Conservation (phyloP, 768 basidiomycete genomes). For the Calocybe indica region DNA sequence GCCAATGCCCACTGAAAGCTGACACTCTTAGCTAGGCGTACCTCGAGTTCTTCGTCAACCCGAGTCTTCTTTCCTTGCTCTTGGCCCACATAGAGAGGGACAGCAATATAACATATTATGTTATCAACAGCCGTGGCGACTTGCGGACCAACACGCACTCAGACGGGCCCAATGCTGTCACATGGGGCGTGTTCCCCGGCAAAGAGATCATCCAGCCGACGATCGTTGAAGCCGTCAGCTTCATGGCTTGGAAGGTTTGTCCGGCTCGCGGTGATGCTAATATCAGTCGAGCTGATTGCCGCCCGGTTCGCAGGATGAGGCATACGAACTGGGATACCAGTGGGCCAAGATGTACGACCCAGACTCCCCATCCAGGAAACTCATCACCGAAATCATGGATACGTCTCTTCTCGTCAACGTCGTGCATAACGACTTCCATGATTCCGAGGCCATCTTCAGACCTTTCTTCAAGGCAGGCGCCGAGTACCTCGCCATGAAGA, state of each 20-base stretch:
- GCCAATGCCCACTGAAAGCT: neutral
- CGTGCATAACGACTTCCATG: constrained; percentile 94
- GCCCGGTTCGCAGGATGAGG: constrained; percentile 66
- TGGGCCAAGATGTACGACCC: constrained; percentile 88
- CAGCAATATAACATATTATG: constrained; percentile 89
- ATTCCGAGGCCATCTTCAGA: constrained; percentile 75
- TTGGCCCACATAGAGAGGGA: constrained; percentile 82
- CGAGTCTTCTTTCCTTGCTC: constrained; percentile 64
- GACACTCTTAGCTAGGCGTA: constrained; percentile 59
- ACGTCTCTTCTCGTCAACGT: constrained; percentile 86
- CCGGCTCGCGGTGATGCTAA: neutral
- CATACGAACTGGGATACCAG: constrained; percentile 85
- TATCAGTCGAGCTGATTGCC: constrained; percentile 4
- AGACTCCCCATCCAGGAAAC: constrained; percentile 64
- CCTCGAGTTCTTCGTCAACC: constrained; percentile 90
- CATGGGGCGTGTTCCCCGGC: constrained; percentile 97
- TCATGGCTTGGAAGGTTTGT: constrained; percentile 95
- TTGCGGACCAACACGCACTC: constrained; percentile 91
- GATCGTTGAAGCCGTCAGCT: constrained; percentile 94
- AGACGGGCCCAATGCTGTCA: constrained; percentile 97
- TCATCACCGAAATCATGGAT: constrained; percentile 78
- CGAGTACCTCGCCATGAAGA: constrained; percentile 41
- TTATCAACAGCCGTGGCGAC: constrained; percentile 94
- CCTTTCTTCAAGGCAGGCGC: constrained; percentile 79
- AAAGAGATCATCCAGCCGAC: constrained; percentile 97